Evolutionary conservation across 805 yeast genomes (phyloP), one percentile per base, ranked within the genome.

Genomic region (Candida cerambycidarum): DNA sequence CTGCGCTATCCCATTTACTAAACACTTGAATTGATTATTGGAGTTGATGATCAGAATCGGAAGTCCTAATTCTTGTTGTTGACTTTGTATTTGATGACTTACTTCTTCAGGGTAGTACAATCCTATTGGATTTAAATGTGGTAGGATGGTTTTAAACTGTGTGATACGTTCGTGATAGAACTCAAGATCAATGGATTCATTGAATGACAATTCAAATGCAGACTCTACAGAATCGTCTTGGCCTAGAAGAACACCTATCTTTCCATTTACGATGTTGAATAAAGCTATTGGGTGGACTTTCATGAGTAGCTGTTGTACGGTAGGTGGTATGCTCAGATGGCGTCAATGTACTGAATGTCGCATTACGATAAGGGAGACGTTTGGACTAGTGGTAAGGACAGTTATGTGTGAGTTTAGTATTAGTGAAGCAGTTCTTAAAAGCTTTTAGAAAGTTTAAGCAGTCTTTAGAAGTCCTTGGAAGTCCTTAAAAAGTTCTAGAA

Each of bases 41-140:
- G 17, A 6, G 31, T 24, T 17, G 5, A 37, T 27, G 12, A 43
- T 25, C 30, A 11, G 17, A 15, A 18, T 33, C 8, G 34, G 38
- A 21, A 38, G 30, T 5, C 16, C 32, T 18, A 49, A 16, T 13
- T 44, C 38, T 2, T 41, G 38, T 4, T 10, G 29, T 23, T 34
- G 29, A 3, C n/a, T 12, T 6, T 7, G 11, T 4, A 34, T 23
- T 21, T n/a, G 10, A 4, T n/a, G 13, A 5, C 24, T 39, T 17
- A 32, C 16, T 15, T 15, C n/a, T 18, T 39, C 41, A 5, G 56
- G 47, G 9, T 58, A 53, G 46, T 65, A 70, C 9, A 66, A 21
- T 0, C 75, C 75, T 11, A 67, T 47, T 12, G 64, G 45, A 5
- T 37, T 32, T 27, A 52, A 48, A 18, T 56, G 53, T 1, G 72